phyloP scores from a whole-genome alignment of 345 rosid species.

The Laguncularia racemosa region DNA sequence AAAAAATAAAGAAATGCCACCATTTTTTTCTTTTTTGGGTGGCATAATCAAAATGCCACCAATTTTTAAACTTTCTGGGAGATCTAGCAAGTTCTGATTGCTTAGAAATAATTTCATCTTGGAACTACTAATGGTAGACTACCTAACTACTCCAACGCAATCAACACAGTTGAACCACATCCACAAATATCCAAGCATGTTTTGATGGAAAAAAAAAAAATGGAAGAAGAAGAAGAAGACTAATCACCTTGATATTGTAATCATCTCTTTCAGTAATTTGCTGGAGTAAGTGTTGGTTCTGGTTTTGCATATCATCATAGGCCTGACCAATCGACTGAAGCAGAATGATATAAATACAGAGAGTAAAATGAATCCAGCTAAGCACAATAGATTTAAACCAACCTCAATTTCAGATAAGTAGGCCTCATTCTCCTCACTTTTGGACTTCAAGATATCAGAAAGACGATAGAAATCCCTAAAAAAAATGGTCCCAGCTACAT shows the following conservation, averaged over 20 bases:
- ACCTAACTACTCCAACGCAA: no score
- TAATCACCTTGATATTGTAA: slow-evolving; percentile 85
- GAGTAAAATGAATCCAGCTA: slow-evolving; percentile 12
- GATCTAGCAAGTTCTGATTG: no score
- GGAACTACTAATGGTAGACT: no score
- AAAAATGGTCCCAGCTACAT: slow-evolving; percentile 10
- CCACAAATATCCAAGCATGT: no score
- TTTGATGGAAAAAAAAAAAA: no score
- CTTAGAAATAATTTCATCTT: no score
- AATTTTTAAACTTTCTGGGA: no score
- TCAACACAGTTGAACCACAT: no score
- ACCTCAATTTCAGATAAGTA: slow-evolving; percentile 95
- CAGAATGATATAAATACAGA: slow-evolving; percentile 1
- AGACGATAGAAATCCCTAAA: slow-evolving; percentile 56
- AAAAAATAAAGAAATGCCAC: no score
- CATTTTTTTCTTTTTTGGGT: no score
- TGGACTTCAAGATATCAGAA: slow-evolving; percentile 70
- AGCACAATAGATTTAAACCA: slow-evolving; percentile 14
- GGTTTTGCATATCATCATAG: slow-evolving; percentile 92
- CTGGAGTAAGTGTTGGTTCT: slow-evolving; percentile 89
- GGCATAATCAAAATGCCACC: no score
- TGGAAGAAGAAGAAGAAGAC: not conserved
- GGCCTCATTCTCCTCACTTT: slow-evolving; percentile 84
- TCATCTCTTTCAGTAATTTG: slow-evolving; percentile 97
- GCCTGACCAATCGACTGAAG: slow-evolving; percentile 86